Conservation (phyloP, 2,329 filamentous ascomycete species). For the Didymella lethalis region DNA sequence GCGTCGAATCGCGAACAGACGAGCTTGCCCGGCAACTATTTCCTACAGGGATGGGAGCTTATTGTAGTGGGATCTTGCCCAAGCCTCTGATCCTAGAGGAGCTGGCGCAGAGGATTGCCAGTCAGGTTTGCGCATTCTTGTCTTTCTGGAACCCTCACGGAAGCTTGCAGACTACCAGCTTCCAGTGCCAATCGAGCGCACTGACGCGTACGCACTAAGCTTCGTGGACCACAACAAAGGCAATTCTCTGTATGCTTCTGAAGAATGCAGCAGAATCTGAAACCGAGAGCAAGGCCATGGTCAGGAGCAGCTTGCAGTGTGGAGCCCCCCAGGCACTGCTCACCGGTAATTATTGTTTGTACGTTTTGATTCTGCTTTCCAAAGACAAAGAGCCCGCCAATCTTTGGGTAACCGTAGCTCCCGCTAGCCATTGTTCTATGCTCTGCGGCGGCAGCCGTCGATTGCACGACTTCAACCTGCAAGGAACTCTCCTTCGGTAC, state of each 20-base stretch:
- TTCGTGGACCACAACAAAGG: background rate
- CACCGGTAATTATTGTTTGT: conserved; percentile 6
- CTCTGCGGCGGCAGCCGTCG: background rate
- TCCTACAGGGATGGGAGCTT: conserved; percentile 4
- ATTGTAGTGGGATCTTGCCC: background rate
- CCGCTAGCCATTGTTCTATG: conserved; percentile 15
- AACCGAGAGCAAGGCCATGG: conserved; percentile 1
- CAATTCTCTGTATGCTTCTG: background rate
- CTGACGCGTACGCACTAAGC: conserved; percentile 4
- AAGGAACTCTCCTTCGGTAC: background rate
- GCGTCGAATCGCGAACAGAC: conserved; percentile 5
- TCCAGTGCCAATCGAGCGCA: conserved; percentile 8
- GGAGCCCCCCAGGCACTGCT: conserved; percentile 7
- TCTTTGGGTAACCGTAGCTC: background rate
- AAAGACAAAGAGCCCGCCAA: conserved; percentile 1
- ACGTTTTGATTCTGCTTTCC: too few relatives aligned
- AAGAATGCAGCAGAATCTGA: conserved; percentile 5
- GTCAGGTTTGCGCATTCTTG: background rate
- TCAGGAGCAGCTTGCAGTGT: background rate
- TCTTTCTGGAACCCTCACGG: conserved; percentile 6
- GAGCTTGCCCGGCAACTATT: conserved; percentile 11
- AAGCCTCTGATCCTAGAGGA: background rate
- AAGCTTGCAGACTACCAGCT: conserved; percentile 5
- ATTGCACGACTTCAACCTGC: conserved; percentile 7
- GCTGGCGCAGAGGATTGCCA: background rate